These are phyloP conservation scores for Aspergillus quadrilineatus DNA, from an alignment of 2,329 filamentous ascomycete species.

Conservation along the genomic window DNA sequence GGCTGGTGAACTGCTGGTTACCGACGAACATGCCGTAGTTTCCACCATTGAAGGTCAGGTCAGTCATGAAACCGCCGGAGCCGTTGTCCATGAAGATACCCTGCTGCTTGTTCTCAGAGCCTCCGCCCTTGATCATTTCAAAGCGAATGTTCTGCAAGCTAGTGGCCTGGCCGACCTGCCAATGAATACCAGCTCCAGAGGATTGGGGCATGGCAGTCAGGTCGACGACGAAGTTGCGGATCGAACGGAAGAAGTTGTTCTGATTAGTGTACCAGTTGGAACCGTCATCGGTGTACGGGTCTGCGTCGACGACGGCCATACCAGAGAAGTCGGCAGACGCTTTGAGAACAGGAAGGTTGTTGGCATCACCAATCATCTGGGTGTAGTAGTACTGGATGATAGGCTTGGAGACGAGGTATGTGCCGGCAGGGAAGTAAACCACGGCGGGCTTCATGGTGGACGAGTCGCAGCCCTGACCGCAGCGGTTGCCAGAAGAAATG, in stretches of 20 bases:
- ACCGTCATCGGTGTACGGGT: slow-evolving; percentile 73
- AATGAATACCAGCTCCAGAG: slow-evolving; percentile 71
- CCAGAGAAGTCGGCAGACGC: slow-evolving; percentile 70
- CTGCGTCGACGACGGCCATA: slow-evolving; percentile 84
- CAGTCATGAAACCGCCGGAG: slow-evolving; percentile 79
- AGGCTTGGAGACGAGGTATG: slow-evolving; percentile 75
- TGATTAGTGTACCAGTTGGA: slow-evolving; percentile 78
- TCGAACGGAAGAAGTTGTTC: slow-evolving; percentile 78
- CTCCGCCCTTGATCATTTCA: slow-evolving; percentile 70
- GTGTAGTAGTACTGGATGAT: slow-evolving; percentile 90
- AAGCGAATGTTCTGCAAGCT: slow-evolving; percentile 79
- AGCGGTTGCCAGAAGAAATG: slow-evolving; percentile 74
- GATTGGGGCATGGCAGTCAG: slow-evolving; percentile 63
- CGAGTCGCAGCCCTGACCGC: slow-evolving; percentile 78
- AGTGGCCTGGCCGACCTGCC: slow-evolving; percentile 80
- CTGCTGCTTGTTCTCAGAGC: slow-evolving; percentile 65
- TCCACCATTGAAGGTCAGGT: slow-evolving; percentile 81
- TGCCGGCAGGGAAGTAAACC: slow-evolving; percentile 88
- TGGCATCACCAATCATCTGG: slow-evolving; percentile 81
- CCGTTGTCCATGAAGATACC: slow-evolving; percentile 85
- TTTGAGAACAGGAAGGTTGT: slow-evolving; percentile 71
- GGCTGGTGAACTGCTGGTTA: slow-evolving; percentile 83
- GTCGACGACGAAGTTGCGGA: slow-evolving; percentile 81
- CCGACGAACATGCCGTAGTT: slow-evolving; percentile 75
- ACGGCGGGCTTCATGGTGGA: slow-evolving; percentile 79